Percentiles rank a stretch among this genome's conserved stretches.
Evolutionary conservation across 805 yeast genomes (phyloP).

Genomic region (Debaryomyces prosopidis): DNA sequence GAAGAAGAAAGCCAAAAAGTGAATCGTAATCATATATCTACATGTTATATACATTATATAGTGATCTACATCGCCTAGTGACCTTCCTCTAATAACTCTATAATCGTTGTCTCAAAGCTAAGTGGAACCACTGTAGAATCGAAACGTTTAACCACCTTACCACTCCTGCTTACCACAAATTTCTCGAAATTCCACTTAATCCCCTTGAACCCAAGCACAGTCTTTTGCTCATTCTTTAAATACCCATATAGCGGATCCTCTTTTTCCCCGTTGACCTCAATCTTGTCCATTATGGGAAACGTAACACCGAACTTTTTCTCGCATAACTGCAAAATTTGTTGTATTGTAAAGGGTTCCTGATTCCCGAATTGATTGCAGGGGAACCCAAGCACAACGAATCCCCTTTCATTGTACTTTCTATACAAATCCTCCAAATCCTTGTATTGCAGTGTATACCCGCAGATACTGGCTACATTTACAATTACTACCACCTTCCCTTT

Average conservation of each 20-base stretch:
- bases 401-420: constrained; percentile 61
- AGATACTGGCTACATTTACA: constrained; percentile 87
- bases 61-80: neutral
- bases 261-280: constrained; percentile 36
- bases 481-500: constrained; percentile 80
- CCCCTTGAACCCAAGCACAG: constrained; percentile 38
- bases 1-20: constrained; percentile 7
- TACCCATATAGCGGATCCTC: constrained; percentile 28
- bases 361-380: constrained; percentile 90
- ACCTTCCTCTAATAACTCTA: constrained; percentile 13
- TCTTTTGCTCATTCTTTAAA: constrained; percentile 27
- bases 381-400: constrained; percentile 73
- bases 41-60: constrained; percentile 1
- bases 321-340: constrained; percentile 19
- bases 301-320: constrained; percentile 28
- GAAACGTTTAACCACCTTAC: constrained; percentile 60
- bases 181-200: constrained; percentile 83
- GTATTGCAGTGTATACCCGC: constrained; percentile 75
- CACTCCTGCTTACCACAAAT: constrained; percentile 59
- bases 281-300: constrained; percentile 39
- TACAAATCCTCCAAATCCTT: constrained; percentile 68
- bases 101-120: constrained; percentile 42
- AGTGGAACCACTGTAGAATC: constrained; percentile 70
- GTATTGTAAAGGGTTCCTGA: constrained; percentile 71
- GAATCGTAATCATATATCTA: neutral